A percentile compares a stretch with the other conserved stretches of the same genome.
These are phyloP conservation scores for Dalbergia oliveri DNA, from an alignment of 306 rosid species.

Conservation along the genomic window DNA sequence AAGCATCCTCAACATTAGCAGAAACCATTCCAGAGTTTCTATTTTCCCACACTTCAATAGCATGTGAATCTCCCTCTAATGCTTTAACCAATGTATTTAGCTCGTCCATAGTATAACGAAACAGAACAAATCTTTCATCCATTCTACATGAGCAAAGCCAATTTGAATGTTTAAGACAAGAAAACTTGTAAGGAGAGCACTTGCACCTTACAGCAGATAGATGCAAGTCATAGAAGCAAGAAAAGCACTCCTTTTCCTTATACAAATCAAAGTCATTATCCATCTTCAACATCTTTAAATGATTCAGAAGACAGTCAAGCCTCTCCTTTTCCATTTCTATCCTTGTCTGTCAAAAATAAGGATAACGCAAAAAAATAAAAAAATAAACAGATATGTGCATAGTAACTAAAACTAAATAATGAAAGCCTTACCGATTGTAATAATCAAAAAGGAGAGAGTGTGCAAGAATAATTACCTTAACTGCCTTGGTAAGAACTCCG, in stretches of 20 bases:
- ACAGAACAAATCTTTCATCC: slow-evolving; percentile 60
- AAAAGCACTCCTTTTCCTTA: slow-evolving; percentile 79
- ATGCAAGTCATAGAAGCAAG: slow-evolving; percentile 88
- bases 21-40: slow-evolving; percentile 43
- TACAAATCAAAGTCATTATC: slow-evolving; percentile 63
- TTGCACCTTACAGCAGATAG: slow-evolving; percentile 75
- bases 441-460: slow-evolving; percentile 5
- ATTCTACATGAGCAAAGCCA: slow-evolving; percentile 69
- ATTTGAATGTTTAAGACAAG: slow-evolving; percentile 79
- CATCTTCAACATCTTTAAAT: slow-evolving; percentile 73
- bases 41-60: slow-evolving; percentile 61
- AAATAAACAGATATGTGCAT: background rate
- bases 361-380: background rate
- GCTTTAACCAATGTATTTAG: slow-evolving; percentile 70
- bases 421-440: slow-evolving; percentile 22
- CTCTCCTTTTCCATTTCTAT: slow-evolving; percentile 79
- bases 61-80: slow-evolving; percentile 66
- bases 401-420: slow-evolving; percentile 38
- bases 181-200: slow-evolving; percentile 78
- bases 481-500: slow-evolving; percentile 77
- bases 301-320: slow-evolving; percentile 61
- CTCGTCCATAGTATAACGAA: slow-evolving; percentile 62
- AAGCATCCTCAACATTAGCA: slow-evolving; percentile 37
- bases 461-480: slow-evolving; percentile 67
- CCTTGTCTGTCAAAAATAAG: slow-evolving; percentile 65